Conservation (phyloP, 257 asterid species). For the Primulina eburnea region DNA sequence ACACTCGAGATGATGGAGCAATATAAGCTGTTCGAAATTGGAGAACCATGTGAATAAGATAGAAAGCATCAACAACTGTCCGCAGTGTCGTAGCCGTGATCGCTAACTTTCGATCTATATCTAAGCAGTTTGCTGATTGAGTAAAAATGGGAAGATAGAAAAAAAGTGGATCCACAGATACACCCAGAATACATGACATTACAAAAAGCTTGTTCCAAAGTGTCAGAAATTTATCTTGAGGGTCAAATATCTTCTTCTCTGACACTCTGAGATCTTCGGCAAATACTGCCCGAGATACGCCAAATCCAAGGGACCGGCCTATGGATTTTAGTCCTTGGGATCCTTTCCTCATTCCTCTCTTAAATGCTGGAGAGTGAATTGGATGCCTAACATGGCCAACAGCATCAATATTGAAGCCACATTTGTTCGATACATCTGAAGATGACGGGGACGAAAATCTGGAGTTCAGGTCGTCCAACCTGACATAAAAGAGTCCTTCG, state of each 20-base stretch:
- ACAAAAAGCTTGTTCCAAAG: conserved; percentile 85
- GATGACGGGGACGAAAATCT: conserved; percentile 83
- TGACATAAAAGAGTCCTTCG: conserved; percentile 29
- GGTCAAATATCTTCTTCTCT: conserved; percentile 90
- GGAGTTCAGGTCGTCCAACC: conserved; percentile 95
- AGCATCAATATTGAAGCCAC: conserved; percentile 72
- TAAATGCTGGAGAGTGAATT: conserved; percentile 54
- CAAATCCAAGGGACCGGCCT: conserved; percentile 89
- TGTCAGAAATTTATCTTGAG: conserved; percentile 92
- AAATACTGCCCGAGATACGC: conserved; percentile 83
- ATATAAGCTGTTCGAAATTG: conserved; percentile 96
- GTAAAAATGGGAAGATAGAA: conserved; percentile 91
- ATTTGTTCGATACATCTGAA: conserved; percentile 60
- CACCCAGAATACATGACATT: conserved; percentile 84
- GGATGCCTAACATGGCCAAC: conserved; percentile 51
- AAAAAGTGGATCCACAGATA: conserved; percentile 94
- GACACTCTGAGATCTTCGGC: conserved; percentile 94
- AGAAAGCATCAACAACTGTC: conserved; percentile 81
- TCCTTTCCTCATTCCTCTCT: conserved; percentile 85
- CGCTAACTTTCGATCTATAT: conserved; percentile 78
- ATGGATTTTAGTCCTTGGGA: conserved; percentile 91
- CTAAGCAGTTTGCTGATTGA: conserved; percentile 66
- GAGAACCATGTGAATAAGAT: conserved; percentile 89
- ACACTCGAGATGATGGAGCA: conserved; percentile 99
- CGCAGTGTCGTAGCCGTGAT: conserved; percentile 86